Base-by-base conservation (phyloP, 176 grass and related monocot species). In the Elaeis guineensis region DNA sequence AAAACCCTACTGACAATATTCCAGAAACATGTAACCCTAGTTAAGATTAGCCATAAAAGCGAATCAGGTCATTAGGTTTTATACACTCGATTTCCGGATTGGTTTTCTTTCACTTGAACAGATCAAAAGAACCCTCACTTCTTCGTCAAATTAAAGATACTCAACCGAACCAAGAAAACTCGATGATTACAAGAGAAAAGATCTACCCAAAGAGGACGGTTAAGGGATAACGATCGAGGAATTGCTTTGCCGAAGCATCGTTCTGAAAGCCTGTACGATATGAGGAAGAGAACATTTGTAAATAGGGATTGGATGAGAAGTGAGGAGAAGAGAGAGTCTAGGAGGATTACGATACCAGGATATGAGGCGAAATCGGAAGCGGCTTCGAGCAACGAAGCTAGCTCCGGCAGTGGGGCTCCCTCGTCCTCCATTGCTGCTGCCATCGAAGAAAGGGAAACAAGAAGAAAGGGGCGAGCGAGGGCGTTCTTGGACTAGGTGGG, bases 351-450 rank as follows among this genome's bases (percentile, higher is more conserved):
- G 25, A 24, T 63, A 78, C 92, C 92, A 23, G 92, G 81, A 70
- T 82, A 90, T 48, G 87, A 82, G 29, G 65, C 87, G 72, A 97
- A 97, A 24, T 87, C 83, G 7, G 76, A 69, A 16, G 92, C 87
- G 30, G 78, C 92, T 19, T 55, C 62, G 21, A 88, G 69, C 74
- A 97, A 21, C 26, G 73, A 71, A 39, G 57, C 26, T 32, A 82
- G 54, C 32, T 87, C 86, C 35, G 61, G 59, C 61, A 74, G 19
- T 19, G 75, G 69, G 35, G 11, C 35, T 44, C 35, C 35, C 52
- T 54, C 24, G 8, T 19, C 28, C 19, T 68, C 65, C 65, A 68
- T 68, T n/a, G 28, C 65, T 7, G 57, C 15, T 3, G 2, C 6
- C 15, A 17, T 6, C 2, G 23, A 15, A 16, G 2, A 0, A 17